phyloP scores from a whole-genome alignment of 225 moss, liverwort and hornwort species.

The Takakia lepidozioides region DNA sequence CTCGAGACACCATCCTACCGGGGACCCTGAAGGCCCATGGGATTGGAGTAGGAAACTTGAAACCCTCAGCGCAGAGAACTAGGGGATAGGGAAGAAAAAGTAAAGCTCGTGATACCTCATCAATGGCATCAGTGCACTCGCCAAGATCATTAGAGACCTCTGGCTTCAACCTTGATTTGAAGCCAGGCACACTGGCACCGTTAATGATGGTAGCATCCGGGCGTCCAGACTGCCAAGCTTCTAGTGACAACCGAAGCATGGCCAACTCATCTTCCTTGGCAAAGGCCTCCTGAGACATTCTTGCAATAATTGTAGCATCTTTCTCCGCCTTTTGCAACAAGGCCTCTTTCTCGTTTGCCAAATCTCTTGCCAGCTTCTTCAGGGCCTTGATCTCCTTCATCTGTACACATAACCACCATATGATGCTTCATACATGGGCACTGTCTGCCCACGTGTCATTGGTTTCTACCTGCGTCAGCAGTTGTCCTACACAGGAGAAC shows the following conservation, averaged over 20 bases:
- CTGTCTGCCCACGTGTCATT: too few relatives aligned
- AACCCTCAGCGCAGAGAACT: too few relatives aligned
- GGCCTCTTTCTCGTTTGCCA: constrained; percentile 55
- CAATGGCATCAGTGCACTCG: constrained; percentile 13
- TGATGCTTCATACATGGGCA: too few relatives aligned
- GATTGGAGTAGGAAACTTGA: too few relatives aligned
- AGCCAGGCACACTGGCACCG: constrained; percentile 32
- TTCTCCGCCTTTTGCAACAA: constrained; percentile 44
- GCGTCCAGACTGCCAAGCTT: constrained; percentile 43
- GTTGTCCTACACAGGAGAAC: too few relatives aligned
- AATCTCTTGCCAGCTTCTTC: constrained; percentile 56
- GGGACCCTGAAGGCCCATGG: too few relatives aligned
- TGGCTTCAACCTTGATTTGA: constrained; percentile 21
- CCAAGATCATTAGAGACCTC: constrained; percentile 13
- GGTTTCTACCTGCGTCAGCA: too few relatives aligned
- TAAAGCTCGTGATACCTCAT: constrained; percentile 32
- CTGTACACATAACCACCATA: too few relatives aligned
- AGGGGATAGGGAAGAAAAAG: too few relatives aligned
- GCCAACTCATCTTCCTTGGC: constrained; percentile 75
- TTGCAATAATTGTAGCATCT: constrained; percentile 49
- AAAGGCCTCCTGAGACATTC: constrained; percentile 53
- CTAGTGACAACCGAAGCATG: constrained; percentile 40
- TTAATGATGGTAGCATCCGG: constrained; percentile 49
- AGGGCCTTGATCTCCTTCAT: constrained; percentile 78
- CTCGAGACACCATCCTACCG: too few relatives aligned